phyloP scores from a whole-genome alignment of 2,329 filamentous ascomycete species.

The Coniella lustricola region DNA sequence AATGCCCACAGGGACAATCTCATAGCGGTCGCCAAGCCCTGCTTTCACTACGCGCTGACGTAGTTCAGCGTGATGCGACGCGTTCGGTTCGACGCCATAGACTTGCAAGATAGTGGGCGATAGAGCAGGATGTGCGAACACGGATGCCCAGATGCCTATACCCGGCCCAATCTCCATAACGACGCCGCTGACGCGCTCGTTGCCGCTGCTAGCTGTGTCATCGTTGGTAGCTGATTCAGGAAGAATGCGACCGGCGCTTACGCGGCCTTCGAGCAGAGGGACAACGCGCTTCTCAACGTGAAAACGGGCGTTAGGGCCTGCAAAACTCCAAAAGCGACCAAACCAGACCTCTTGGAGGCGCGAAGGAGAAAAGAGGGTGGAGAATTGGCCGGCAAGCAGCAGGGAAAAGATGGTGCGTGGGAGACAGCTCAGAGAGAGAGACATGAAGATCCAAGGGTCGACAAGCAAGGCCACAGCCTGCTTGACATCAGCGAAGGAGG shows the following conservation, averaged over 20 bases:
- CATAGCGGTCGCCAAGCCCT: constrained; percentile 50
- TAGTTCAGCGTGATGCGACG: constrained; percentile 42
- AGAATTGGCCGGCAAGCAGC: constrained; percentile 45
- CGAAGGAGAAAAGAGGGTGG: constrained; percentile 33
- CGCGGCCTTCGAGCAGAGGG: constrained; percentile 47
- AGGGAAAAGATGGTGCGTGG: constrained; percentile 30
- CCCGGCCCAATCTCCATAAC: constrained; percentile 44
- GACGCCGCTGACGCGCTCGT: constrained; percentile 35
- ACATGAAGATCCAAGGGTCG: constrained; percentile 48
- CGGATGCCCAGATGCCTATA: constrained; percentile 51
- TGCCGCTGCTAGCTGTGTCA: not conserved
- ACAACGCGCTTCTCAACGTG: constrained; percentile 36
- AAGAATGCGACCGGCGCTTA: constrained; percentile 26
- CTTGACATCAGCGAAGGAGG: constrained; percentile 11
- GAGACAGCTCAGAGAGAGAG: constrained; percentile 39
- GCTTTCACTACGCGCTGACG: constrained; percentile 39
- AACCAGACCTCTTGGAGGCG: constrained; percentile 49
- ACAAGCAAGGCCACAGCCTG: constrained; percentile 29
- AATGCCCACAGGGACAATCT: constrained; percentile 56
- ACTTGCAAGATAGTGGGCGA: constrained; percentile 34
- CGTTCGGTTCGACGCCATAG: constrained; percentile 60
- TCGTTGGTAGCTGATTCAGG: constrained; percentile 23
- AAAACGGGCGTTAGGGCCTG: constrained; percentile 44
- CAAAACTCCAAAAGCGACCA: constrained; percentile 50
- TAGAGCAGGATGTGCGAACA: constrained; percentile 31